Evolutionary conservation across 1,139 yeast genomes (phyloP).

Genomic region (Arxiozyma telluris): DNA sequence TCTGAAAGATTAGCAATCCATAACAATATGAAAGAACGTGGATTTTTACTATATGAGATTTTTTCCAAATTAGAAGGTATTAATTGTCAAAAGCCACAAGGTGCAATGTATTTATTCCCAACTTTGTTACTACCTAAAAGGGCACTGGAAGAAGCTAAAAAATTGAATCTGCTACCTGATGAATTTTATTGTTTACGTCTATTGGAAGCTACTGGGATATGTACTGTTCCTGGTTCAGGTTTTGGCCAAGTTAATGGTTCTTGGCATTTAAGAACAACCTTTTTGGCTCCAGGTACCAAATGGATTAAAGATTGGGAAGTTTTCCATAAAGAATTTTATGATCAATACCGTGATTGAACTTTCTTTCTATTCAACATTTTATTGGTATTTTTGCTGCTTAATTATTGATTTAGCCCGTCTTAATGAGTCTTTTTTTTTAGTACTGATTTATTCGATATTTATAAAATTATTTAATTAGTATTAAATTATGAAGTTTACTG

Average conservation of each 20-base stretch:
- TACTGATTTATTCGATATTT: neutral
- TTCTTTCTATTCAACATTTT: neutral
- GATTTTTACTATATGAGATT: constrained; percentile 55
- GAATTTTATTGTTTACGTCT: constrained; percentile 79
- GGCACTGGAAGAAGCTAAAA: constrained; percentile 55
- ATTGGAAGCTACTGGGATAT: constrained; percentile 80
- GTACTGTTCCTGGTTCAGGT: constrained; percentile 96
- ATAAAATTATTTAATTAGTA: too few relatives aligned
- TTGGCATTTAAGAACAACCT: constrained; percentile 88
- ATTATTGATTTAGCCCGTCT: neutral
- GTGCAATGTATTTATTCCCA: constrained; percentile 97
- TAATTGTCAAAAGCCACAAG: constrained; percentile 78
- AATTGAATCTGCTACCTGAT: constrained; percentile 53
- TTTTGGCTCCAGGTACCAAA: constrained; percentile 87
- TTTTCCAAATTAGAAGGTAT: constrained; percentile 74
- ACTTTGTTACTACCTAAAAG: constrained; percentile 51
- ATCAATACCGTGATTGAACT: constrained; percentile 1
- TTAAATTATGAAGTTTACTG: neutral
- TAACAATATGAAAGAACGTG: constrained; percentile 53
- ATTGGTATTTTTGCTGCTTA: too few relatives aligned
- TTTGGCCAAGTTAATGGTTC: constrained; percentile 88
- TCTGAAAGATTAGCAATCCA: constrained; percentile 57
- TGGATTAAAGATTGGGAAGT: constrained; percentile 70
- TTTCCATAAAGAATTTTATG: constrained; percentile 59
- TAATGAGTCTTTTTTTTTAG: neutral